Base-by-base conservation (phyloP, 2,329 filamentous ascomycete species). In the Fusarium subtropicale region DNA sequence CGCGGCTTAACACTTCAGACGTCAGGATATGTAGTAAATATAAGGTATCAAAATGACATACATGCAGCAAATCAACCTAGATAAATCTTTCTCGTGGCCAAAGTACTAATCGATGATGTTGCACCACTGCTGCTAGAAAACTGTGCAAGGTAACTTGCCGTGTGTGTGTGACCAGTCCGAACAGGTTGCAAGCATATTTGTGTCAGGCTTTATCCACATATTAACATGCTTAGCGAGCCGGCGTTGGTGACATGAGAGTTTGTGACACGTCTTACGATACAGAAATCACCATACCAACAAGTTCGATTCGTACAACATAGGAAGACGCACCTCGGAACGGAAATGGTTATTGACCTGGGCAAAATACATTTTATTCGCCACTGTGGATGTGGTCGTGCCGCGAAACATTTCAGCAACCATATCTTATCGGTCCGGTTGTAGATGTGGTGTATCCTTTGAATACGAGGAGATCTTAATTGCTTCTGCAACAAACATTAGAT, bases 51-150 rank as follows among this genome's bases (percentile, higher is more conserved):
- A 4, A 0, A 13, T 13, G n/a, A 39, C 7, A 7, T 13, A 0
- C 20, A n/a, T 20, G 12, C 36, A 12, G 7, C n/a, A 8, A 39
- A 4, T 0, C 3, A 7, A 39, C 6, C n/a, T 11, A 13, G 0
- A 7, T 11, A 5, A 38, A 20, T 12, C 1, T 0, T 39, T 10
- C 2, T 6, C 10, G 13, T 39, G 36, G 1, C 2, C 1, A 13
- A 11, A 20, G 11, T 11, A 1, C n/a, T 20, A 1, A 6, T 7
- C n/a, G 4, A 2, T 13, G 0, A 13, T 7, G 12, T 20, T 11
- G 5, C 12, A 8, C 12, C 11, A 0, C 36, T 13, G n/a, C n/a
- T 38, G 5, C 36, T 7, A 12, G n/a, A 0, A 12, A 13, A 20
- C 16, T 3, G 9, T 11, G 1, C n/a, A 8, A 39, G 36, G n/a